These are phyloP conservation scores for Caryopteris hybrid DNA, from an alignment of 305 asterid species.

Conservation along the genomic window DNA sequence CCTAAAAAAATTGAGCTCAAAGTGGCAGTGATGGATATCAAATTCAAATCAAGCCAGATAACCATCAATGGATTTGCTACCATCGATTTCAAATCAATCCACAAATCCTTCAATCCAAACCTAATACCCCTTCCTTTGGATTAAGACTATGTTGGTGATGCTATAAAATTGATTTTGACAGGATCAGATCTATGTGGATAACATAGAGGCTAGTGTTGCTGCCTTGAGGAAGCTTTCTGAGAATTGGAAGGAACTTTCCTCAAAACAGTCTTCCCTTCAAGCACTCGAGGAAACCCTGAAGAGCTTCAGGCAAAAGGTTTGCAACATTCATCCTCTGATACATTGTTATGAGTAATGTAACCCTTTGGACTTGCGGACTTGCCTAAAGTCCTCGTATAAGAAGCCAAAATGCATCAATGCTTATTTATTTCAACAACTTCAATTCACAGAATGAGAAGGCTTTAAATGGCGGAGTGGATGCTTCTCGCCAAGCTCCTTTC, in stretches of 20 bases:
- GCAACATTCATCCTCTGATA: not conserved
- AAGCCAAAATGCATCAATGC: not conserved
- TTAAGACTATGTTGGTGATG: not conserved
- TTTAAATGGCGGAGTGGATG: constrained; percentile 42
- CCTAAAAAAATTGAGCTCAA: not conserved
- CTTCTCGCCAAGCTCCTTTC: constrained; percentile 28
- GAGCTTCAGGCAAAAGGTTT: constrained; percentile 70
- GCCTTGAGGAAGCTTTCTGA: constrained; percentile 54
- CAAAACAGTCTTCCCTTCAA: constrained; percentile 56
- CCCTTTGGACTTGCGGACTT: not conserved
- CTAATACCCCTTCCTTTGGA: not conserved
- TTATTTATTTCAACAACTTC: not conserved
- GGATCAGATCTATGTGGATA: constrained; percentile 63
- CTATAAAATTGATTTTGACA: constrained; percentile 22
- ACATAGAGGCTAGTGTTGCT: constrained; percentile 66
- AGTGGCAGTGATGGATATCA: not conserved
- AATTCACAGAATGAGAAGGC: constrained; percentile 64
- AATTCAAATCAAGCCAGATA: not conserved
- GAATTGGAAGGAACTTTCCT: constrained; percentile 57
- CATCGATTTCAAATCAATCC: not conserved
- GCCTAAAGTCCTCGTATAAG: not conserved
- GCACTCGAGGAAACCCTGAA: constrained; percentile 49
- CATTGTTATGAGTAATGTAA: not conserved
- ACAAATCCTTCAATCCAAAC: not conserved
- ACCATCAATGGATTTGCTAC: not conserved